Conservation (phyloP, 805 yeast genomes). For the Myxozyma sirexii region DNA sequence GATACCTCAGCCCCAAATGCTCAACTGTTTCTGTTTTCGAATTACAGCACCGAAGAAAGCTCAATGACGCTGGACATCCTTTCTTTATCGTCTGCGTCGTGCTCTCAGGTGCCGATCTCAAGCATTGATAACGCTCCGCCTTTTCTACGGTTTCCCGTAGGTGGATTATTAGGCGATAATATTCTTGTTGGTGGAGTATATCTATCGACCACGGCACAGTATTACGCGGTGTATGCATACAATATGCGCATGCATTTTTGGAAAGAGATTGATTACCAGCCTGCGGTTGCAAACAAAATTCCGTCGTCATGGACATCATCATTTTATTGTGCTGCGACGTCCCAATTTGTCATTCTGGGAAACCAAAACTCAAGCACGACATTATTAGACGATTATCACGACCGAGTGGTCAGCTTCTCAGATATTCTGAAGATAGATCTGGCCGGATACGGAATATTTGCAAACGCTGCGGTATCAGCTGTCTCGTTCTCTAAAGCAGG, state of each 20-base stretch:
- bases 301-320: constrained; percentile 15
- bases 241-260: constrained; percentile 9
- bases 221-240: constrained; percentile 21
- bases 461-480: constrained; percentile 3
- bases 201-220: neutral
- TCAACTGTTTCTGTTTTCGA: constrained; percentile 16
- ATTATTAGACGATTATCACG: constrained; percentile 17
- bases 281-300: neutral
- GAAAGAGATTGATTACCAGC: constrained; percentile 12
- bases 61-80: constrained; percentile 14
- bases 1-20: neutral
- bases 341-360: constrained; percentile 13
- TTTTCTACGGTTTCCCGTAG: constrained; percentile 24
- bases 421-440: constrained; percentile 18
- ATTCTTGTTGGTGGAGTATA: constrained; percentile 21
- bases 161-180: constrained; percentile 24
- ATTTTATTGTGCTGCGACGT: neutral
- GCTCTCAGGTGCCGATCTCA: neutral
- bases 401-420: constrained; percentile 16
- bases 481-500: constrained; percentile 19
- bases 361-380: neutral
- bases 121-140: constrained; percentile 14
- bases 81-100: neutral
- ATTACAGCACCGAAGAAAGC: constrained; percentile 11
- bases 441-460: constrained; percentile 14